phyloP scores from a whole-genome alignment of 2,329 filamentous ascomycete genomes.

The Aspergillus amoenus region DNA sequence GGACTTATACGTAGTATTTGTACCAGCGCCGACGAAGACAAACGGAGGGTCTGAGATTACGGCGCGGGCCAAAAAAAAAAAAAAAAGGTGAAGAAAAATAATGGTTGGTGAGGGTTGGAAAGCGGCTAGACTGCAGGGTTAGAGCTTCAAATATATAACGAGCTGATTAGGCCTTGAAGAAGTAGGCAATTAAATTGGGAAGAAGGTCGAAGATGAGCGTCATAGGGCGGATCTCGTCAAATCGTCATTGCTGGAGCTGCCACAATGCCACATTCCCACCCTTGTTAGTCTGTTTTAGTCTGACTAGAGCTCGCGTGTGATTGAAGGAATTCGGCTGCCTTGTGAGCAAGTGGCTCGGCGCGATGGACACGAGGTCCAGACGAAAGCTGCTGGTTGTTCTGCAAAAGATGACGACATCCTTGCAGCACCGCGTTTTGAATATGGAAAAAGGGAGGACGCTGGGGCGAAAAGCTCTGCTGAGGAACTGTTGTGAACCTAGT shows the following conservation, averaged over 20 bases:
- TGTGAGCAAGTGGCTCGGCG: slow-evolving; percentile 20
- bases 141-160: slow-evolving; percentile 9
- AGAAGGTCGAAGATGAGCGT: not conserved
- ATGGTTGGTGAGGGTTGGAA: not conserved
- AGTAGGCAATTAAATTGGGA: not conserved
- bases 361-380: slow-evolving; percentile 7
- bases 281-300: slow-evolving; percentile 1
- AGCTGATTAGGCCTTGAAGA: not conserved
- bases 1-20: not conserved
- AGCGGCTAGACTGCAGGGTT: not conserved
- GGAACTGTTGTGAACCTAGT: not conserved
- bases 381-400: not conserved
- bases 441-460: no score
- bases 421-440: not conserved
- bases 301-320: slow-evolving; percentile 6
- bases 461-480: not conserved
- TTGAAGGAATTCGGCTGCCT: slow-evolving; percentile 16
- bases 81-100: not conserved
- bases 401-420: not conserved
- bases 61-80: not conserved
- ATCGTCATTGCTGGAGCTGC: not conserved
- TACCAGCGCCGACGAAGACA: not conserved
- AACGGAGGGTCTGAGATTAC: not conserved
- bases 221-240: slow-evolving; percentile 10
- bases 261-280: not conserved